Conservation (phyloP, 2,329 filamentous ascomycete genomes). For the Claviceps capensis region DNA sequence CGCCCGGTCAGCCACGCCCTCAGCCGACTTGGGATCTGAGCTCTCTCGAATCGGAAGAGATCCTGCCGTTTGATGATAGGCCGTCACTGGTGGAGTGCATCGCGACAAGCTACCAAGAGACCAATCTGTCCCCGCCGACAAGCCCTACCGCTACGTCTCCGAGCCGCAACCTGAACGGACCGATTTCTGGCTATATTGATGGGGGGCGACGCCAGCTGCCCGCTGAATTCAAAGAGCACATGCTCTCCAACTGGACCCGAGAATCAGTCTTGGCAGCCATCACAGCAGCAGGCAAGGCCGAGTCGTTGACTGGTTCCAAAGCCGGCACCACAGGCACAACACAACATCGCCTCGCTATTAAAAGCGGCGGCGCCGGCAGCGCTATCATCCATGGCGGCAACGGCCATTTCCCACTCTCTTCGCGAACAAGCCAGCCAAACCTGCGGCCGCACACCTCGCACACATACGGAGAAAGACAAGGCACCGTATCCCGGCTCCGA, state of each 20-base stretch:
- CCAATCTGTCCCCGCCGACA: conserved; percentile 46
- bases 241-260: conserved; percentile 68
- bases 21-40: conserved; percentile 34
- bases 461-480: conserved; percentile 20
- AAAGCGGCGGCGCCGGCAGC: conserved; percentile 12
- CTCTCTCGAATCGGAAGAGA: conserved; percentile 45
- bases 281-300: conserved; percentile 55
- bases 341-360: conserved; percentile 45
- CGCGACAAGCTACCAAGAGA: conserved; percentile 53
- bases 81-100: conserved; percentile 60
- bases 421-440: conserved; percentile 36
- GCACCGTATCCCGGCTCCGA: conserved; percentile 28
- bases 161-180: conserved; percentile 46
- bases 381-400: conserved; percentile 26
- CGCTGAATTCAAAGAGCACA: conserved; percentile 53
- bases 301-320: conserved; percentile 64
- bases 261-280: conserved; percentile 57
- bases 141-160: conserved; percentile 59
- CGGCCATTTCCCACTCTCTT: conserved; percentile 27
- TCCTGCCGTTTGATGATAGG: conserved; percentile 65
- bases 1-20: conserved; percentile 30
- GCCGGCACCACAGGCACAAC: conserved; percentile 43
- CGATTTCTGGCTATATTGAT: conserved; percentile 38
- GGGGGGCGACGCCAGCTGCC: conserved; percentile 46
- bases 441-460: conserved; percentile 34